Evolutionary conservation across 1,284 basidiomycete species (phyloP).

Genomic region (Cutaneotrichosporon spelunceum): DNA sequence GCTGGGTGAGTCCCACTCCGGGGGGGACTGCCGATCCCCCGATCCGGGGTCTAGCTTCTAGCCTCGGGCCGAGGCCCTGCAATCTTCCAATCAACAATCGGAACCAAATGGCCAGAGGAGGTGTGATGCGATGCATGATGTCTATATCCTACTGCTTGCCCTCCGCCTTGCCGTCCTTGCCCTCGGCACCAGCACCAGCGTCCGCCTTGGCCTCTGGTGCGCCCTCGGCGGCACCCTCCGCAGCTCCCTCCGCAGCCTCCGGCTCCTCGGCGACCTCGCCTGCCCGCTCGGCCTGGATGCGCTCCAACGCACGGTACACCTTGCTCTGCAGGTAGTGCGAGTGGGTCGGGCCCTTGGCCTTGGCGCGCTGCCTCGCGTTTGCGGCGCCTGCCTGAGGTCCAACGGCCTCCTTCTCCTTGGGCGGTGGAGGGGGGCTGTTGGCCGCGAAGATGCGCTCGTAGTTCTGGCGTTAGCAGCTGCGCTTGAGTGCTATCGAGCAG

Average conservation of each 20-base stretch:
- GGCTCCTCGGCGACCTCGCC: constrained; percentile 22
- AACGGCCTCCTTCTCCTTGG: constrained; percentile 54
- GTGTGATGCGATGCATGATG: constrained; percentile 11
- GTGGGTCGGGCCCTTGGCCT: constrained; percentile 50
- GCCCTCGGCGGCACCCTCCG: constrained; percentile 20
- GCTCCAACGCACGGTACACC: constrained; percentile 86
- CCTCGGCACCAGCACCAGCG: too few relatives aligned
- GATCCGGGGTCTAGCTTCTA: too few relatives aligned
- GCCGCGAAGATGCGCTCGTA: constrained; percentile 91
- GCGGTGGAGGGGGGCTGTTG: constrained; percentile 65
- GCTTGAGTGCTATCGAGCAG: not conserved
- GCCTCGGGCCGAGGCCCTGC: not conserved
- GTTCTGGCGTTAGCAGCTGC: constrained; percentile 57
- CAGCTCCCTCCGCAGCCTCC: constrained; percentile 20
- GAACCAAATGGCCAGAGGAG: not conserved
- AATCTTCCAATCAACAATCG: not conserved
- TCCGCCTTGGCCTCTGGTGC: constrained; percentile 4
- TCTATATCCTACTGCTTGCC: constrained; percentile 8
- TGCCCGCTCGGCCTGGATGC: constrained; percentile 60
- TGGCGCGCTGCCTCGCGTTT: constrained; percentile 14
- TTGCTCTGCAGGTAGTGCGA: constrained; percentile 96
- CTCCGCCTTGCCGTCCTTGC: not conserved
- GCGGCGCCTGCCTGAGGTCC: constrained; percentile 13
- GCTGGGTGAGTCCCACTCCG: too few relatives aligned
- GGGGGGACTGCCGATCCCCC: not conserved